These are phyloP conservation scores for Fusarium cicatricum DNA, from an alignment of 2,329 filamentous ascomycete genomes.

Conservation along the genomic window DNA sequence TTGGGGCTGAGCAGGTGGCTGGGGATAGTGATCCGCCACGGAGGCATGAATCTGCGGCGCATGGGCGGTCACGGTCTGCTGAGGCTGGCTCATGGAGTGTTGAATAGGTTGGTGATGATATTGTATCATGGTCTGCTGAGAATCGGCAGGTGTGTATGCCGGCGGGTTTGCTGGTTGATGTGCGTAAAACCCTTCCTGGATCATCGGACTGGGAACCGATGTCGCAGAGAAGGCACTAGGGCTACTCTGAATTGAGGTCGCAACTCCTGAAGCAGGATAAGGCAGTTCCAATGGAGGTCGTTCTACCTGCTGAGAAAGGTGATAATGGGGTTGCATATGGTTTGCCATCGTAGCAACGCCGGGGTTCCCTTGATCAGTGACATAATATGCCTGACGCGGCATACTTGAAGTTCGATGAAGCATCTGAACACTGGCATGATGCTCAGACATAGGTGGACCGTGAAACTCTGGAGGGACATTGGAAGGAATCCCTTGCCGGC, in stretches of 20 bases:
- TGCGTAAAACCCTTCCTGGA: slow-evolving; percentile 65
- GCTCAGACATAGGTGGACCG: slow-evolving; percentile 52
- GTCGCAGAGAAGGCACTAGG: slow-evolving; percentile 65
- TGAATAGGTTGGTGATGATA: slow-evolving; percentile 54
- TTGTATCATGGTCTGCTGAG: slow-evolving; percentile 52
- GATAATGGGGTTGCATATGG: slow-evolving; percentile 59
- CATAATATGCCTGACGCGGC: slow-evolving; percentile 60
- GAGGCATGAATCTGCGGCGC: slow-evolving; percentile 39
- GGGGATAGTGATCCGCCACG: slow-evolving; percentile 46
- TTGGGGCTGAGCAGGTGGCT: slow-evolving; percentile 51
- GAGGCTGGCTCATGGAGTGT: slow-evolving; percentile 46
- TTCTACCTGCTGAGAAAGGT: slow-evolving; percentile 59
- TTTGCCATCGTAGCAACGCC: slow-evolving; percentile 69
- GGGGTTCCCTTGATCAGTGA: slow-evolving; percentile 69
- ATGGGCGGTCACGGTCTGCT: slow-evolving; percentile 49
- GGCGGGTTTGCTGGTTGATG: slow-evolving; percentile 60
- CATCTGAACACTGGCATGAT: slow-evolving; percentile 56
- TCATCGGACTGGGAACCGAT: slow-evolving; percentile 61
- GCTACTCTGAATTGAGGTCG: slow-evolving; percentile 64
- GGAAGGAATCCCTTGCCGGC: slow-evolving; percentile 57
- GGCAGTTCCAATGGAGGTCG: slow-evolving; percentile 59
- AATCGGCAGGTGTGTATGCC: slow-evolving; percentile 59
- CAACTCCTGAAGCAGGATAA: slow-evolving; percentile 57
- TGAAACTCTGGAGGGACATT: slow-evolving; percentile 55
- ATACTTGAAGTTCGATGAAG: slow-evolving; percentile 59